Evolutionary conservation across 345 rosid genomes (phyloP).

Genomic region (Eucalyptus camaldulensis): DNA sequence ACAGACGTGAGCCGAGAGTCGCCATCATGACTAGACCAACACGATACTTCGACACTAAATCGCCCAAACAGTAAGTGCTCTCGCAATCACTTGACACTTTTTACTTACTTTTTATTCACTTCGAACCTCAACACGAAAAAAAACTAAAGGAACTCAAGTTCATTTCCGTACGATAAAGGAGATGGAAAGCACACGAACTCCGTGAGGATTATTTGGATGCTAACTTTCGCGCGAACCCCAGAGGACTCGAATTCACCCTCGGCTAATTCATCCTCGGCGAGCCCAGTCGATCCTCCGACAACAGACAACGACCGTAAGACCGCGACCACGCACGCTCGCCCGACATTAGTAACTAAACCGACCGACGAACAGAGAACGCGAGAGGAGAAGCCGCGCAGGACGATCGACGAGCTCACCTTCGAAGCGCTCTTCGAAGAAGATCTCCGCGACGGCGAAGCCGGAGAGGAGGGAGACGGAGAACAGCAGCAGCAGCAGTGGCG

Average conservation of each 20-base stretch:
- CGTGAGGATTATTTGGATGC: background rate
- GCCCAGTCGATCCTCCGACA: background rate
- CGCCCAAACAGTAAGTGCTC: background rate
- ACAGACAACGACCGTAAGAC: background rate
- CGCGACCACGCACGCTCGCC: background rate
- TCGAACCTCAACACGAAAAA: background rate
- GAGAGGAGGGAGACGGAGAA: background rate
- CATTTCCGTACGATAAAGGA: background rate
- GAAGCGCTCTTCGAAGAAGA: conserved; percentile 32
- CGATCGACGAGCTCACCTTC: conserved; percentile 5
- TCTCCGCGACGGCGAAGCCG: background rate
- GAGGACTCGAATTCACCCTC: background rate
- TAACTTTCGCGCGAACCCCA: background rate
- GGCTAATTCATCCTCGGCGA: background rate
- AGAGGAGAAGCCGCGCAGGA: background rate
- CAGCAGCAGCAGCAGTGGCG: background rate
- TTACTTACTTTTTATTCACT: background rate
- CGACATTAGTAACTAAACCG: background rate
- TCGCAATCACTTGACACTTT: background rate
- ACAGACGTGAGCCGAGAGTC: background rate
- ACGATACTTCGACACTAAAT: background rate
- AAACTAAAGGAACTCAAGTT: background rate
- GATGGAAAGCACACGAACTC: background rate
- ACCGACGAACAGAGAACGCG: background rate
- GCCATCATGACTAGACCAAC: background rate